Percentiles rank a stretch among this genome's conserved stretches.
phyloP scores from a whole-genome alignment of 106 monocot genomes.

The Dioscorea dumetorum region DNA sequence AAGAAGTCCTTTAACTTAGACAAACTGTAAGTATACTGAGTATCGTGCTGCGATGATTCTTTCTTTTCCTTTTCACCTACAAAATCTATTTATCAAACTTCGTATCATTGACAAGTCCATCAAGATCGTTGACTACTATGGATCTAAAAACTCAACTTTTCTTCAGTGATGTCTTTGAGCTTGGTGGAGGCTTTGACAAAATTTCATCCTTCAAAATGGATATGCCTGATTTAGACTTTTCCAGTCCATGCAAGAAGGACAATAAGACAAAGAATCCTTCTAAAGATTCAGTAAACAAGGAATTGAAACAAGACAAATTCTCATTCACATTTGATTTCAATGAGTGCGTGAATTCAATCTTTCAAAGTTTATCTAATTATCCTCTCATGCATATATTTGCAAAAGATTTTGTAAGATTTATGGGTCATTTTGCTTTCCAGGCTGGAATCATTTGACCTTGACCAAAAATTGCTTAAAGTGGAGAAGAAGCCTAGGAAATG shows the following conservation, averaged over 20 bases:
- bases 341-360: conserved; percentile 32
- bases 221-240: conserved; percentile 78
- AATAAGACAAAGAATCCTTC: conserved; percentile 35
- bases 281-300: conserved; percentile 36
- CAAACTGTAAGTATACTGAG: conserved; percentile 49
- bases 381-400: too few species aligned
- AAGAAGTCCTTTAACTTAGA: conserved; percentile 71
- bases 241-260: conserved; percentile 46
- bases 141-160: conserved; percentile 6
- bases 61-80: not conserved
- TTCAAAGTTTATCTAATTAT: not conserved
- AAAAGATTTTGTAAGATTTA: not conserved
- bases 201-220: conserved; percentile 84
- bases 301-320: conserved; percentile 43
- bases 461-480: conserved; percentile 30
- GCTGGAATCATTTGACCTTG: conserved; percentile 72
- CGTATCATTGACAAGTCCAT: not conserved
- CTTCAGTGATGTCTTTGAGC: conserved; percentile 73
- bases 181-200: conserved; percentile 78
- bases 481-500: conserved; percentile 23
- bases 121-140: not conserved
- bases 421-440: conserved; percentile 21
- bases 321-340: conserved; percentile 90
- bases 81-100: too few species aligned
- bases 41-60: not conserved